These are phyloP conservation scores for Trifolium subterraneum DNA, from an alignment of 306 rosid species.

Conservation along the genomic window DNA sequence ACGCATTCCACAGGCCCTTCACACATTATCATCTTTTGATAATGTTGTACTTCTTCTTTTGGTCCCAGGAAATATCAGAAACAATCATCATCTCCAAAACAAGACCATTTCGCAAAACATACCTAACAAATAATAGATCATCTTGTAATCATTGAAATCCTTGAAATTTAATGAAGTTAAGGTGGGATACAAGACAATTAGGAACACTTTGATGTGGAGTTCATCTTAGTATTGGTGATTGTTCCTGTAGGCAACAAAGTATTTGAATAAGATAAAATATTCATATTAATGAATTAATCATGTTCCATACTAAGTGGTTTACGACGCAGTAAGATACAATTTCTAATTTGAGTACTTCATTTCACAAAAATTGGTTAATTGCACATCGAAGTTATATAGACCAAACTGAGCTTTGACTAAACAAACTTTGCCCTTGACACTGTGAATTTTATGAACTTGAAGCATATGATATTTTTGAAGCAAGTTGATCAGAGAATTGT, in stretches of 20 bases:
- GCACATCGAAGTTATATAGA: no score
- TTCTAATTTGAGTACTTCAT: no score
- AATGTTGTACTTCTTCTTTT: not conserved
- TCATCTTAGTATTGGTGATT: not conserved
- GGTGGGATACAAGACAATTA: not conserved
- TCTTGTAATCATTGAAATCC: conserved; percentile 4
- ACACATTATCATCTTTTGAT: not conserved
- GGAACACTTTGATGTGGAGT: not conserved
- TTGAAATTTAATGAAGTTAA: not conserved
- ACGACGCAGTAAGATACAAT: no score
- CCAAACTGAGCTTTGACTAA: not conserved
- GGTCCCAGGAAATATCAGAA: not conserved
- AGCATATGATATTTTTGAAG: conserved; percentile 1
- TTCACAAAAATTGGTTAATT: no score
- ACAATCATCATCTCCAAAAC: conserved; percentile 12
- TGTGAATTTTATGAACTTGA: not conserved
- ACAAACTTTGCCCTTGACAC: not conserved
- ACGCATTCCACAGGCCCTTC: not conserved
- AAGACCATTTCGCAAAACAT: not conserved
- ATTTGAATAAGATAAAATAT: not conserved
- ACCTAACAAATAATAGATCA: not conserved
- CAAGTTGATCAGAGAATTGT: not conserved
- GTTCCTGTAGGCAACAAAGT: not conserved
- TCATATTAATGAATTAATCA: not conserved
- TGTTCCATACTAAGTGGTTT: not conserved